These are phyloP conservation scores for Penicillium olsonii DNA, from an alignment of 2,329 filamentous ascomycete genomes.

Conservation along the genomic window DNA sequence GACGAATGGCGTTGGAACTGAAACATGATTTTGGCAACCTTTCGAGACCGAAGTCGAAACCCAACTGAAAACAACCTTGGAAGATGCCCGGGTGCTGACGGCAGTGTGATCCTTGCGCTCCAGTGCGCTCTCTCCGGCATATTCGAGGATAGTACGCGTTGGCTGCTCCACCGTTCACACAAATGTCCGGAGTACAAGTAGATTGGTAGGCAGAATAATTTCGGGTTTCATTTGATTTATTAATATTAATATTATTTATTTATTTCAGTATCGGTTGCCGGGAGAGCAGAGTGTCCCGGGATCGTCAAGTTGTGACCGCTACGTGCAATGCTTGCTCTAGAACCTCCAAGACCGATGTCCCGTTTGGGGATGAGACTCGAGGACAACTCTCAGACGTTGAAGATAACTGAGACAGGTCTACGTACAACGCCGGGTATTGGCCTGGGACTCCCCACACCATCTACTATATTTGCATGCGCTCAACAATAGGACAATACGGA, in stretches of 20 bases:
- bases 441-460: slow-evolving; percentile 2
- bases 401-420: slow-evolving; percentile 12
- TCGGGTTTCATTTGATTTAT: too few relatives aligned
- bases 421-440: slow-evolving; percentile 4
- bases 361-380: slow-evolving; percentile 2
- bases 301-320: slow-evolving; percentile 9
- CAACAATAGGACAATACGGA: not conserved
- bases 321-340: slow-evolving; percentile 5
- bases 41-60: not conserved
- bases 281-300: slow-evolving; percentile 4
- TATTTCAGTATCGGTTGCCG: slow-evolving; percentile 4
- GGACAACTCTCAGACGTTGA: slow-evolving; percentile 8
- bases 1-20: slow-evolving; percentile 2
- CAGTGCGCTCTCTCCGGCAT: not conserved
- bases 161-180: slow-evolving; percentile 9
- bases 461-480: not conserved
- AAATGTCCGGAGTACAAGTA: not conserved
- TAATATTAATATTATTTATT: too few relatives aligned
- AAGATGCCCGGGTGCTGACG: slow-evolving; percentile 14
- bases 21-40: not conserved
- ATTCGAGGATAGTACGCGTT: slow-evolving; percentile 8
- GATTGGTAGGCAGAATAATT: slow-evolving; percentile 11
- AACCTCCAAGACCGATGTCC: not conserved
- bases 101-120: slow-evolving; percentile 11
- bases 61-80: not conserved